phyloP scores from a whole-genome alignment of 2,329 filamentous ascomycete genomes.

The Paradendryphiella salina region DNA sequence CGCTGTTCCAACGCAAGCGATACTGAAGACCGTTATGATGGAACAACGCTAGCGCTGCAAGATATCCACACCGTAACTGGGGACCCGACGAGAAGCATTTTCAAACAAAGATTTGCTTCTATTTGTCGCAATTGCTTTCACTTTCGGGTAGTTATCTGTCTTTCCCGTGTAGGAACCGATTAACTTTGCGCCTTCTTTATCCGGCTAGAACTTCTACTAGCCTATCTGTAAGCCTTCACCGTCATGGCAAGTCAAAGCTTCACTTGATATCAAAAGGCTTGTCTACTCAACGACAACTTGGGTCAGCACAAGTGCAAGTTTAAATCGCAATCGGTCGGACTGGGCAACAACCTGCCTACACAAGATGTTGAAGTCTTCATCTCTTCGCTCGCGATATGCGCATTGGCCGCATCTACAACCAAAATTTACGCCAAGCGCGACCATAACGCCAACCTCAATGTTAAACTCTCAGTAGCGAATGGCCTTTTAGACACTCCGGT shows the following conservation, averaged over 20 bases:
- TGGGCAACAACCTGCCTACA: neutral
- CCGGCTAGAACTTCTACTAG: slow-evolving; percentile 1
- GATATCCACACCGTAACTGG: neutral
- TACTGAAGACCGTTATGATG: slow-evolving; percentile 1
- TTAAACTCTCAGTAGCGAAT: slow-evolving; percentile 34
- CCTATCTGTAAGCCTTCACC: neutral
- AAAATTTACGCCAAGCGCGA: neutral
- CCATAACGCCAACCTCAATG: slow-evolving; percentile 4
- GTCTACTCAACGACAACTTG: neutral
- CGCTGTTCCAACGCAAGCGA: slow-evolving; percentile 1
- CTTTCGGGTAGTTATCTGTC: slow-evolving; percentile 1
- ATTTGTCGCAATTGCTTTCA: neutral
- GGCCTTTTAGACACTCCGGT: slow-evolving; percentile 33
- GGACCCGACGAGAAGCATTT: neutral
- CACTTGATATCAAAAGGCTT: slow-evolving; percentile 4
- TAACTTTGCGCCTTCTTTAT: slow-evolving; percentile 5
- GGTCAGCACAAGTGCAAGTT: neutral
- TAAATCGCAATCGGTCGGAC: neutral
- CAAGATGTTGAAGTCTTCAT: slow-evolving; percentile 10
- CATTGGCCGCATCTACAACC: slow-evolving; percentile 1
- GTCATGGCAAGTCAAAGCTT: neutral
- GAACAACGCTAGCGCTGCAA: neutral
- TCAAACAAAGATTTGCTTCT: neutral
- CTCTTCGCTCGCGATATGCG: slow-evolving; percentile 3
- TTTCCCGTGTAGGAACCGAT: neutral